phyloP scores from a whole-genome alignment of 768 basidiomycete species.

The Scleroderma citrinum region DNA sequence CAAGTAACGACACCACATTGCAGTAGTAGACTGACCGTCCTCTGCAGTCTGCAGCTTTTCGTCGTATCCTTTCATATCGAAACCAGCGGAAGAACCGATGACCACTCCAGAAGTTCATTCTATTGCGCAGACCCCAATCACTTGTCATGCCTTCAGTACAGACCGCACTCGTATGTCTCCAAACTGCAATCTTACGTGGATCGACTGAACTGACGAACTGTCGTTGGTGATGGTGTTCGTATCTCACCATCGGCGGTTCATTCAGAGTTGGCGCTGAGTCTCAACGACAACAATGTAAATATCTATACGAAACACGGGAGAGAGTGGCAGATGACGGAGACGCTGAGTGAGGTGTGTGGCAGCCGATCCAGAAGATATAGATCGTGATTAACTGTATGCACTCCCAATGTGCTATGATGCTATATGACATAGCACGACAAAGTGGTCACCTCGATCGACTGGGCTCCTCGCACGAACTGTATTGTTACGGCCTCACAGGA shows the following conservation, averaged over 20 bases:
- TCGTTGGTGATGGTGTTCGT: background rate
- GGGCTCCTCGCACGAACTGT: conserved; percentile 94
- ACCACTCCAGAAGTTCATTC: conserved; percentile 72
- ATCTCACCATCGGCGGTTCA: background rate
- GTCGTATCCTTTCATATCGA: background rate
- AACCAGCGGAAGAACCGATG: conserved; percentile 30
- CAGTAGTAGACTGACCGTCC: conserved; percentile 93
- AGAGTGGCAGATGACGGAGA: conserved; percentile 69
- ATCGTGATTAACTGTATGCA: background rate
- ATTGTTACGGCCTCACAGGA: conserved; percentile 99
- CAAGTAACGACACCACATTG: too few species aligned
- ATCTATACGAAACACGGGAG: conserved; percentile 64
- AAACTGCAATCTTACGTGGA: background rate
- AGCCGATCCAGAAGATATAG: background rate
- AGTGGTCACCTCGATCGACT: conserved; percentile 94
- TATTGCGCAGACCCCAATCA: conserved; percentile 79
- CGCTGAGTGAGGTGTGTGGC: conserved; percentile 71
- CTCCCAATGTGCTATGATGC: background rate
- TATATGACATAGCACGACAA: conserved; percentile 84
- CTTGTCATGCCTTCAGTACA: conserved; percentile 85
- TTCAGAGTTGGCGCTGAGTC: conserved; percentile 83
- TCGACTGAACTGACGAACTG: background rate
- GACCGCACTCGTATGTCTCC: conserved; percentile 72
- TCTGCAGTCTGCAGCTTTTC: conserved; percentile 44
- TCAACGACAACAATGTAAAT: conserved; percentile 86